A percentile compares a stretch with the other conserved stretches of the same genome.
Evolutionary conservation across 306 rosid genomes (phyloP).

Genomic region (Cercis canadensis): DNA sequence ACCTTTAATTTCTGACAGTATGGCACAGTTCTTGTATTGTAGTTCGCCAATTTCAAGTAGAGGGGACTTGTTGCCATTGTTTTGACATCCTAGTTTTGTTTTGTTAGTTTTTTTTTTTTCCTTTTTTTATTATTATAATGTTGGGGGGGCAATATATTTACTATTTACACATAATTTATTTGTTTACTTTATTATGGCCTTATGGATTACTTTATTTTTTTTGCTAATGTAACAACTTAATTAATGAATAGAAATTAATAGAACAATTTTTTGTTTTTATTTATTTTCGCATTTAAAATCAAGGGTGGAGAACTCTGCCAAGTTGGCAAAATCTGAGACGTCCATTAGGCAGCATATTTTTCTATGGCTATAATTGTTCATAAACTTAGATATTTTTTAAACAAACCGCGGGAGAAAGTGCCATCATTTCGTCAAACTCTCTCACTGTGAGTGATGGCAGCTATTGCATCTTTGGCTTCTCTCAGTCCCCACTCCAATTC

Average conservation of each 20-base stretch:
- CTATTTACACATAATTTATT: slow-evolving; percentile 11
- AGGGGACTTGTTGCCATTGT: neutral
- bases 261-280: no score
- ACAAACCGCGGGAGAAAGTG: slow-evolving; percentile 3
- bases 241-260: no score
- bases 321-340: no score
- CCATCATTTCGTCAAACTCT: neutral
- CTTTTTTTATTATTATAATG: slow-evolving; percentile 24
- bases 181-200: neutral
- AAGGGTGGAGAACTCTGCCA: no score
- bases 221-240: no score
- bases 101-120: no score
- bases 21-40: slow-evolving; percentile 30
- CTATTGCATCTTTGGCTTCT: slow-evolving; percentile 47
- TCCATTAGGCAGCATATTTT: neutral
- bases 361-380: slow-evolving; percentile 42
- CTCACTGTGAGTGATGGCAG: slow-evolving; percentile 44
- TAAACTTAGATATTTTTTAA: slow-evolving; percentile 39
- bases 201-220: no score
- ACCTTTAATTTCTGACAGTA: neutral
- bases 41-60: slow-evolving; percentile 21
- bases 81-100: no score
- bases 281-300: no score
- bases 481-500: slow-evolving; percentile 32
- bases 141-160: slow-evolving; percentile 13